Evolutionary conservation across 1,284 basidiomycete species (phyloP).

Genomic region (Sporisorium iseilematis-ciliati): DNA sequence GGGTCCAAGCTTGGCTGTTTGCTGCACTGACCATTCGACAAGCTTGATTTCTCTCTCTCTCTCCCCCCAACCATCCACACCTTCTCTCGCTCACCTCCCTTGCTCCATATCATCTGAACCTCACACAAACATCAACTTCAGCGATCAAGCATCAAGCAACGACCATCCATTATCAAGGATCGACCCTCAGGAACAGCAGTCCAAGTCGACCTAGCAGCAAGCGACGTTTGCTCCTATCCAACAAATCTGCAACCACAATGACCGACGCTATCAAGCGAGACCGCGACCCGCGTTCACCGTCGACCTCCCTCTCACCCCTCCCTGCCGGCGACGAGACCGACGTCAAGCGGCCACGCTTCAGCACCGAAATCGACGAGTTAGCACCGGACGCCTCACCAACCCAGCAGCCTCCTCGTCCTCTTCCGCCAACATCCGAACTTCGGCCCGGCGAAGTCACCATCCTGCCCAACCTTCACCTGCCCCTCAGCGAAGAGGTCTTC

Average conservation of each 20-base stretch:
- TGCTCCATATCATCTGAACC: too few relatives aligned
- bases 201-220: not conserved
- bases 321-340: not conserved
- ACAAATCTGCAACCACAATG: not conserved
- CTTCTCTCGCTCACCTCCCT: too few relatives aligned
- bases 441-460: slow-evolving; percentile 34
- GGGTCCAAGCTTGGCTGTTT: slow-evolving; percentile 1
- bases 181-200: not conserved
- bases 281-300: slow-evolving; percentile 9
- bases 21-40: slow-evolving; percentile 6
- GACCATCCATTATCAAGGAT: not conserved
- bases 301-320: not conserved
- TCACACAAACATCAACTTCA: too few relatives aligned
- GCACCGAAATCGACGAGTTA: not conserved
- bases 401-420: not conserved
- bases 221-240: not conserved
- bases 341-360: slow-evolving; percentile 11
- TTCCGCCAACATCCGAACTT: not conserved
- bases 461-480: slow-evolving; percentile 31
- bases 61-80: too few relatives aligned
- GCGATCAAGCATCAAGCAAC: not conserved
- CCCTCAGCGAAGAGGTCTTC: slow-evolving; percentile 42
- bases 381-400: not conserved
- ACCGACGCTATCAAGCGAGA: slow-evolving; percentile 12
- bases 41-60: not conserved